These are phyloP conservation scores for Millerozyma acaciae DNA, from an alignment of 805 yeast species.

Conservation along the genomic window DNA sequence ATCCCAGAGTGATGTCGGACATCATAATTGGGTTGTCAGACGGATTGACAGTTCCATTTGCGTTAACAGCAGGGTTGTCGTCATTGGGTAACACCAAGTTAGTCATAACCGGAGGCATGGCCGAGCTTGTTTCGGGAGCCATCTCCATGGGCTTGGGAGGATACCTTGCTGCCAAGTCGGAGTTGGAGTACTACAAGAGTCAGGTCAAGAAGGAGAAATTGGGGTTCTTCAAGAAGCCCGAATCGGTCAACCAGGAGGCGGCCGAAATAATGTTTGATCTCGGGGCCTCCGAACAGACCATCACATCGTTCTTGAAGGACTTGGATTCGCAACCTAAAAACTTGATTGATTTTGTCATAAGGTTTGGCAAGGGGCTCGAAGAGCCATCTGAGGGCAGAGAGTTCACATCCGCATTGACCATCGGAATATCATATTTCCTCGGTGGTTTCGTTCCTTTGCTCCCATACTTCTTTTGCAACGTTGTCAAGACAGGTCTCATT, in stretches of 20 bases:
- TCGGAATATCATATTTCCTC: slow-evolving; percentile 81
- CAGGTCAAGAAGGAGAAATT: slow-evolving; percentile 71
- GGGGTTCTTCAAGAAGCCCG: slow-evolving; percentile 61
- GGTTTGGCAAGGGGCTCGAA: slow-evolving; percentile 88
- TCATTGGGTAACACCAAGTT: slow-evolving; percentile 84
- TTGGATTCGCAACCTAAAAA: slow-evolving; percentile 72
- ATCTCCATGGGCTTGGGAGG: slow-evolving; percentile 99
- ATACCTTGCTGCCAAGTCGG: slow-evolving; percentile 89
- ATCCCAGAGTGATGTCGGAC: slow-evolving; percentile 93
- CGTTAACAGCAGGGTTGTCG: slow-evolving; percentile 92
- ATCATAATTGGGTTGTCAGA: slow-evolving; percentile 90
- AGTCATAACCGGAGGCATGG: slow-evolving; percentile 97
- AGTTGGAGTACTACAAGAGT: slow-evolving; percentile 66
- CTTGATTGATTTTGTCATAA: slow-evolving; percentile 81
- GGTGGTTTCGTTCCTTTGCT: slow-evolving; percentile 91
- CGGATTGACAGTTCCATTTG: slow-evolving; percentile 98
- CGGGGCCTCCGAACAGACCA: slow-evolving; percentile 69
- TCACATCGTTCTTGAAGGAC: slow-evolving; percentile 69
- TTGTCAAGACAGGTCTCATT: slow-evolving; percentile 74
- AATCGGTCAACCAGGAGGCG: slow-evolving; percentile 67
- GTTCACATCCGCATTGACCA: slow-evolving; percentile 80
- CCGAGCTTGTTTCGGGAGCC: slow-evolving; percentile 95
- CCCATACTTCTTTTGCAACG: slow-evolving; percentile 80
- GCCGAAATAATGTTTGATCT: slow-evolving; percentile 77
- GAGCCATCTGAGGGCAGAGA: slow-evolving; percentile 94